These are phyloP conservation scores for Cyclotella cryptica DNA, from an alignment of 108 stramenopile species.

Conservation along the genomic window DNA sequence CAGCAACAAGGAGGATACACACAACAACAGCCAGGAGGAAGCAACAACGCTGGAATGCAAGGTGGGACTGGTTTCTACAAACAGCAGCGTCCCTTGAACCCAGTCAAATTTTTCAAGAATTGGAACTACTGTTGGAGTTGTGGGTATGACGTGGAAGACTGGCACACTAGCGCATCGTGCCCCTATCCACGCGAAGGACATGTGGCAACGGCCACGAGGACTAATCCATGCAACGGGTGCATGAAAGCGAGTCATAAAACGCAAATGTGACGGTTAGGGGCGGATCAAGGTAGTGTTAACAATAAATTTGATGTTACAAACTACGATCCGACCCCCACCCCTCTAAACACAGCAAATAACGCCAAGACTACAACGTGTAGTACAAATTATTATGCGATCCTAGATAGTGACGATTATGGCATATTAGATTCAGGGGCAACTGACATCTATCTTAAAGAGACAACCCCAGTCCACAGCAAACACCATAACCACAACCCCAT, in stretches of 20 bases:
- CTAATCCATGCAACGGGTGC: neutral
- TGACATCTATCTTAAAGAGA: neutral
- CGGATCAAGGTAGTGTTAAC: neutral
- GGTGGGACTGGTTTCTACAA: neutral
- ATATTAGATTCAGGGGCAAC: slow-evolving; percentile 4
- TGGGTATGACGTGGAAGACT: slow-evolving; percentile 1
- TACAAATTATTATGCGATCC: neutral
- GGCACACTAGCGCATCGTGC: neutral
- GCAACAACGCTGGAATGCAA: no score
- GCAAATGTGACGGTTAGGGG: slow-evolving; percentile 21
- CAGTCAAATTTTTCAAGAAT: neutral
- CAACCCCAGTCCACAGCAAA: neutral
- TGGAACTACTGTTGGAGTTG: slow-evolving; percentile 22
- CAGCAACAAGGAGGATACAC: neutral
- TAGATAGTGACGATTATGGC: neutral
- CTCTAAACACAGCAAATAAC: neutral
- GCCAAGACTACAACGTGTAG: neutral
- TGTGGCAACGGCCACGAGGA: neutral
- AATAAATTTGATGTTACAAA: neutral
- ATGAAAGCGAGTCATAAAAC: neutral
- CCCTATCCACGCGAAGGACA: neutral
- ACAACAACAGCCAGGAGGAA: no score
- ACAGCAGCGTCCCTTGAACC: neutral
- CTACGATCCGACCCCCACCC: no score
- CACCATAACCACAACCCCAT: neutral